Evolutionary conservation across 2,329 filamentous ascomycete genomes (phyloP), one percentile per base, ranked within the genome.

Genomic region (Aspergillus transmontanensis): DNA sequence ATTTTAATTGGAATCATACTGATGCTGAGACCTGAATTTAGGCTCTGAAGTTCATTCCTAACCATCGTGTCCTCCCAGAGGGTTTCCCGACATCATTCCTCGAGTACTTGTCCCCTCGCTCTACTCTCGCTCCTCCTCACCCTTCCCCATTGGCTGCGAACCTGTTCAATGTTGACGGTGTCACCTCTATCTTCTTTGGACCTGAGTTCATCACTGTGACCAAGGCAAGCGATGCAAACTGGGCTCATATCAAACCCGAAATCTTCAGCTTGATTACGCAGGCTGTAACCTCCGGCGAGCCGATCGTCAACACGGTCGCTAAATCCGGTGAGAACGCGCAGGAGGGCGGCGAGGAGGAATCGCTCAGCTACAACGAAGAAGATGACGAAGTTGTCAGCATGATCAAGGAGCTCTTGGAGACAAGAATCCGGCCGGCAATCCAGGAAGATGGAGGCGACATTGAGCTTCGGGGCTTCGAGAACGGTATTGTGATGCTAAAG

Each of bases 401-500:
- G 95, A 98, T 99, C 81, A 97, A 98, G 82, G 95, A 99, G 81
- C 83, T 99, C 36, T 84, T 99, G 41, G 95, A 99, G 80, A 99
- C 95, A 30, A 86, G 95, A 66, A 97, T 99, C 73, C 86, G 95
- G 50, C 95, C 95, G 0, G 92, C 94, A 1, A 99, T 99, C 66
- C 95, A 98, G 78, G 95, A 98, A 77, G 95, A 99, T 71, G 95
- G 95, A 55, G 95, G 95, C 53, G 95, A 99, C 76, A 98, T 99
- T 73, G 95, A 99, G 78, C 96, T 94, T 77, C 85, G 92, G 21
- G 94, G 94, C 1, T 98, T 98, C 72, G 86, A 93, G 69, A 86
- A 93, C 70, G 95, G 95, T 0, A 86, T 90, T 66, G 95, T 97
- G n/a, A 77, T 88, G 71, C 76, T 97, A 72, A 97, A 97, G 84